These are phyloP conservation scores for Chaetomium sp. DNA, from an alignment of 2,329 filamentous ascomycete genomes.

Conservation along the genomic window DNA sequence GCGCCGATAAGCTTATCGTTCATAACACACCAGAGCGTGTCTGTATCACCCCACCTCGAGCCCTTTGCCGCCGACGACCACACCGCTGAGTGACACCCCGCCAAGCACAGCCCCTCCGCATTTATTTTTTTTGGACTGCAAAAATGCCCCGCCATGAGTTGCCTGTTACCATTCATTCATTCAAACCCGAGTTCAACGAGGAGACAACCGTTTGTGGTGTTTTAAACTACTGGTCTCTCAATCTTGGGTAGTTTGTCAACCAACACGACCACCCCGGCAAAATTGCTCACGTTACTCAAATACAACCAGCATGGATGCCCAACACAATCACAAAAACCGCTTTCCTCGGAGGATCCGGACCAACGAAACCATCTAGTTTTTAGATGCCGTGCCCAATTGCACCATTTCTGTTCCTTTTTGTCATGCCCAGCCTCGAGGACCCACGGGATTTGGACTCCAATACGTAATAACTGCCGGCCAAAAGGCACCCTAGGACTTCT, in stretches of 20 bases:
- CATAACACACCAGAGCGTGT: background rate
- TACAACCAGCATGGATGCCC: background rate
- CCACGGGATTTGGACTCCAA: conserved; percentile 22
- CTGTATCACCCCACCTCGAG: conserved; percentile 20
- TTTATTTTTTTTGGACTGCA: background rate
- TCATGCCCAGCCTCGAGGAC: conserved; percentile 30
- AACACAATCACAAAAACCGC: background rate
- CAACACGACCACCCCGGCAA: background rate
- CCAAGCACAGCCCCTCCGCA: conserved; percentile 17
- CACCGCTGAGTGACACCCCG: conserved; percentile 12
- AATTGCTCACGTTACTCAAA: background rate
- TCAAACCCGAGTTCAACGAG: background rate
- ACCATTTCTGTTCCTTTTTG: conserved; percentile 19
- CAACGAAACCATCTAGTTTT: conserved; percentile 1
- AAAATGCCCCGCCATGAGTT: conserved; percentile 19
- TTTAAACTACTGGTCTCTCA: background rate
- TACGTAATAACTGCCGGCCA: conserved; percentile 27
- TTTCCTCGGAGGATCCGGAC: conserved; percentile 3
- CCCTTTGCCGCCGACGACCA: conserved; percentile 11
- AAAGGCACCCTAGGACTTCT: conserved; percentile 12
- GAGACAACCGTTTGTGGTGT: background rate
- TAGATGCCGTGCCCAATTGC: conserved; percentile 14
- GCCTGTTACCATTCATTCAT: background rate
- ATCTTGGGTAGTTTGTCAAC: background rate
- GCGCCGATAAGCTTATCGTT: conserved; percentile 1